Conservation (phyloP, 768 basidiomycete genomes). For the Serendipita indica region DNA sequence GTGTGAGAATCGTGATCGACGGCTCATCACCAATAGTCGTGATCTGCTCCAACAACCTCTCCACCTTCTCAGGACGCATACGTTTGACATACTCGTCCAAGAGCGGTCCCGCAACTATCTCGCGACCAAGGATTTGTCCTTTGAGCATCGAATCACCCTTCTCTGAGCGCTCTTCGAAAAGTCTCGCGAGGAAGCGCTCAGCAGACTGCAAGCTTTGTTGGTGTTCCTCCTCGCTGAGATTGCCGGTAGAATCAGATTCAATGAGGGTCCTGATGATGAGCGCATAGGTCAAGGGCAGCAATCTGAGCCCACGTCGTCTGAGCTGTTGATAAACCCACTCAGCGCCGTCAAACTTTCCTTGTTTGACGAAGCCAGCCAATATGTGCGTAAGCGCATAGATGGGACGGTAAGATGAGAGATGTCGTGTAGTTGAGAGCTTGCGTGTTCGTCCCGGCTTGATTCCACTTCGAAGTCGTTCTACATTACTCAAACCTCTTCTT, state of each 20-base stretch:
- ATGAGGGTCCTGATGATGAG: conserved; percentile 51
- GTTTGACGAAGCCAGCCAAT: conserved; percentile 54
- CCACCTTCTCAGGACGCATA: conserved; percentile 36
- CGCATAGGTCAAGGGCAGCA: conserved; percentile 51
- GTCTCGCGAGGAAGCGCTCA: conserved; percentile 15
- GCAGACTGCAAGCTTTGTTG: conserved; percentile 18
- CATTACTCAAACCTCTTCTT: conserved; percentile 19
- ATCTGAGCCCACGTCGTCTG: conserved; percentile 44
- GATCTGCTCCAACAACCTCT: conserved; percentile 39
- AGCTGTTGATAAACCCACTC: conserved; percentile 60
- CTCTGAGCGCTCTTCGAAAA: background rate
- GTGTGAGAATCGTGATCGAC: conserved; percentile 43
- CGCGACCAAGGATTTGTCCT: conserved; percentile 27
- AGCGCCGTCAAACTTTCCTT: conserved; percentile 38
- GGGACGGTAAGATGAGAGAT: background rate
- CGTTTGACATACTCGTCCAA: conserved; percentile 35
- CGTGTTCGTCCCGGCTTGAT: conserved; percentile 24
- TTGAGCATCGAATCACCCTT: background rate
- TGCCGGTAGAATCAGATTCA: background rate
- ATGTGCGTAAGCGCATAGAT: conserved; percentile 56
- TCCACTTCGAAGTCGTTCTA: too few relatives aligned
- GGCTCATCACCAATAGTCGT: conserved; percentile 40
- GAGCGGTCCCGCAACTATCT: conserved; percentile 47
- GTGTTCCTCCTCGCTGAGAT: conserved; percentile 22
- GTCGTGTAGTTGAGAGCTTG: conserved; percentile 31